Conservation (phyloP, 805 yeast genomes). For the Metschnikowia koreensis region DNA sequence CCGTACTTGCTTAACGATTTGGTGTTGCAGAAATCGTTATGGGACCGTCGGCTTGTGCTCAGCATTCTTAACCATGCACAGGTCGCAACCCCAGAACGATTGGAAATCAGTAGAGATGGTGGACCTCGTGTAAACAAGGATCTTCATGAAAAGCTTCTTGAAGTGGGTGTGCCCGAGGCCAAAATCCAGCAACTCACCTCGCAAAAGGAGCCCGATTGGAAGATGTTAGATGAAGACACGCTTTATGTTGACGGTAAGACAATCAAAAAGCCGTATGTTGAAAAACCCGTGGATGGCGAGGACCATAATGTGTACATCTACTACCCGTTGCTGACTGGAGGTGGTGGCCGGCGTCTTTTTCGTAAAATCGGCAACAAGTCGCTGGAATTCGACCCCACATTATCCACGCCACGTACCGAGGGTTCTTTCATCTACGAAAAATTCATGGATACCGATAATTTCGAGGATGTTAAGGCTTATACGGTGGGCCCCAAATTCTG, state of each 20-base stretch:
- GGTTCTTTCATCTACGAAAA: slow-evolving; percentile 92
- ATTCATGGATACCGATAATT: slow-evolving; percentile 97
- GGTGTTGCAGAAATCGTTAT: slow-evolving; percentile 85
- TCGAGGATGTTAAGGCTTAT: slow-evolving; percentile 97
- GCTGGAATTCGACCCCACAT: slow-evolving; percentile 87
- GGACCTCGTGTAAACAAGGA: slow-evolving; percentile 80
- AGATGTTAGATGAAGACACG: slow-evolving; percentile 81
- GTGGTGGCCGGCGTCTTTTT: slow-evolving; percentile 94
- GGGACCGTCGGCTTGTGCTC: slow-evolving; percentile 94
- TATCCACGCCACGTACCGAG: slow-evolving; percentile 72
- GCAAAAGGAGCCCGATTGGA: slow-evolving; percentile 73
- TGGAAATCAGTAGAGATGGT: slow-evolving; percentile 93
- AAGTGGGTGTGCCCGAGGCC: slow-evolving; percentile 33
- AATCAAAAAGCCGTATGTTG: slow-evolving; percentile 89
- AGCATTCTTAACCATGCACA: slow-evolving; percentile 70
- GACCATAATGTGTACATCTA: slow-evolving; percentile 95
- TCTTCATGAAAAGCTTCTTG: slow-evolving; percentile 48
- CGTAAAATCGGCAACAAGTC: slow-evolving; percentile 96
- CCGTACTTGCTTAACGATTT: slow-evolving; percentile 90
- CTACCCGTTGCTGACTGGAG: slow-evolving; percentile 85
- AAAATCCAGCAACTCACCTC: slow-evolving; percentile 65
- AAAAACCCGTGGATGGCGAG: slow-evolving; percentile 98
- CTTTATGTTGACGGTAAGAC: slow-evolving; percentile 68
- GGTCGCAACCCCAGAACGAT: slow-evolving; percentile 88
- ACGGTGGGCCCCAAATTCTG: slow-evolving; percentile 90